phyloP scores from a whole-genome alignment of 495 filamentous ascomycete genomes.

The Trichocladium antarcticum region DNA sequence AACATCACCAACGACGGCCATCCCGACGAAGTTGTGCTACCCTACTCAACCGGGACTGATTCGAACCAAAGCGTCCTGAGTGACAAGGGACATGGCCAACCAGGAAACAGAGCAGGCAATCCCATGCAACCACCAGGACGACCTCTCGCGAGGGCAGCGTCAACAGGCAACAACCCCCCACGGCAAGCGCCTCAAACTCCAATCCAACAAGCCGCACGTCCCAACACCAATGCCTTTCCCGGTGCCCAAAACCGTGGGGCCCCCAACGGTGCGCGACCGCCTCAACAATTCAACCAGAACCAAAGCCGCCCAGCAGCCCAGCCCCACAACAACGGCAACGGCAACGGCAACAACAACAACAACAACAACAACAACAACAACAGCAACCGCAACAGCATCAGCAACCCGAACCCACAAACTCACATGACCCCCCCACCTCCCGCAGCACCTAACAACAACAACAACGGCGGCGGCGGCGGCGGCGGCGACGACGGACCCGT shows the following conservation, averaged over 20 bases:
- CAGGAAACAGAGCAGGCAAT: constrained; percentile 5
- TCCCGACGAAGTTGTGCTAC: constrained; percentile 51
- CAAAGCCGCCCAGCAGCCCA: constrained; percentile 20
- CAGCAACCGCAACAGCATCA: too few species aligned
- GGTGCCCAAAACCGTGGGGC: constrained; percentile 12
- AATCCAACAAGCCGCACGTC: constrained; percentile 18
- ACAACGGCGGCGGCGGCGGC: not conserved
- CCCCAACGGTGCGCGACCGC: not conserved
- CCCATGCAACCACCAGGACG: constrained; percentile 31
- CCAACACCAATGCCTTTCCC: constrained; percentile 10
- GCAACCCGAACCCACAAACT: constrained; percentile 23
- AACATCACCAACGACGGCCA: constrained; percentile 44
- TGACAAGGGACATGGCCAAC: constrained; percentile 3
- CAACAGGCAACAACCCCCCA: constrained; percentile 18
- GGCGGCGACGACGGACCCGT: constrained; percentile 12
- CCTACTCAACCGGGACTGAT: constrained; percentile 7
- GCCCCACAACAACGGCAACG: constrained; percentile 22
- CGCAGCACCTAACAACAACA: constrained; percentile 18
- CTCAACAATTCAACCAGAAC: constrained; percentile 23
- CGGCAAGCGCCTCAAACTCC: constrained; percentile 31
- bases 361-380: too few species aligned
- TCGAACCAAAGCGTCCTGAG: not conserved
- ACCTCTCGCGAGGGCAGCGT: constrained; percentile 17
- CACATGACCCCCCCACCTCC: constrained; percentile 26
- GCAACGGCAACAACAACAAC: constrained; percentile 20